These are phyloP conservation scores for Blastobotrys peoriensis DNA, from an alignment of 805 yeast genomes.

Conservation along the genomic window DNA sequence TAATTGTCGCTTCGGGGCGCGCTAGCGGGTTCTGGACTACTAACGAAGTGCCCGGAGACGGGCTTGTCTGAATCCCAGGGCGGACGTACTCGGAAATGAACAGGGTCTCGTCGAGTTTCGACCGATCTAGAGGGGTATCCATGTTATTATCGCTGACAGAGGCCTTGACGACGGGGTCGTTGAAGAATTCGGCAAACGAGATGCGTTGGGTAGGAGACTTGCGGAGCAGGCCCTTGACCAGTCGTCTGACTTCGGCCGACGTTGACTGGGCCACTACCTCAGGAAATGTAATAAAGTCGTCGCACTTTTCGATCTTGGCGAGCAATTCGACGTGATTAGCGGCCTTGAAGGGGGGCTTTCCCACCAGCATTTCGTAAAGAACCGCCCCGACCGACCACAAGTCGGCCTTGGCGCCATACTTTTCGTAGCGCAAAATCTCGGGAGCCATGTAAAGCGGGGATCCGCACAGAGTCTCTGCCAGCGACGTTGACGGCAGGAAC, in stretches of 20 bases:
- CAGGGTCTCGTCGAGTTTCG: constrained; percentile 66
- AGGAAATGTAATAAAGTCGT: constrained; percentile 76
- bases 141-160: constrained; percentile 35
- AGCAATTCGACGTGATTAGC: constrained; percentile 85
- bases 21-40: constrained; percentile 9
- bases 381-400: constrained; percentile 98
- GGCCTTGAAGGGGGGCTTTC: constrained; percentile 95
- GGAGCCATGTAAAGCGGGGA: constrained; percentile 99
- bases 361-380: constrained; percentile 88
- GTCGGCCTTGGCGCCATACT: constrained; percentile 95
- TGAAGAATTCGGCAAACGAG: constrained; percentile 83
- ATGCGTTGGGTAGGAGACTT: constrained; percentile 84
- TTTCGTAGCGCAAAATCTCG: constrained; percentile 87
- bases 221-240: constrained; percentile 71
- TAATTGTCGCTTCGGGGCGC: background rate
- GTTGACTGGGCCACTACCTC: constrained; percentile 43
- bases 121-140: constrained; percentile 51
- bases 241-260: constrained; percentile 56
- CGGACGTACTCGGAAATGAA: constrained; percentile 76
- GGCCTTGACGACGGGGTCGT: constrained; percentile 55
- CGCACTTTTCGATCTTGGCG: constrained; percentile 75
- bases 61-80: constrained; percentile 7
- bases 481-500: constrained; percentile 82
- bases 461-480: constrained; percentile 97
- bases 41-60: constrained; percentile 21